Evolutionary conservation across 1,139 yeast genomes (phyloP), one percentile per base, ranked within the genome.

Genomic region (Geotrichum candidum): DNA sequence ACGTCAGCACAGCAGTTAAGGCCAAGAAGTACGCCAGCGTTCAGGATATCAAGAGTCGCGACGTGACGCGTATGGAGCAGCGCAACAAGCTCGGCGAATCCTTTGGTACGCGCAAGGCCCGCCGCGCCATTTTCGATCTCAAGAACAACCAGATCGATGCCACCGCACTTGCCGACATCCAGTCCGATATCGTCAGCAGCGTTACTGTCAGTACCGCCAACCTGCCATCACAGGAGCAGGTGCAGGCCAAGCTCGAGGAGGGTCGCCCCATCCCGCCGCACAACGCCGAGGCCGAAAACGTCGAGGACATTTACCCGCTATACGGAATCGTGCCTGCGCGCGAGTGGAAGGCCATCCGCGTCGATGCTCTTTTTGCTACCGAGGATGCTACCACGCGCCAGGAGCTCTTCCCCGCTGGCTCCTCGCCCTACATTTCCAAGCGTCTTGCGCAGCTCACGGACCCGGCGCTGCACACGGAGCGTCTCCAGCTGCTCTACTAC

Each of bases 81-180:
- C 82, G 96, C 73, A 88, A 83, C 66, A 89, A 90, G 2, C 81
- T 94, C 70, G 99, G 99, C 72, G 94, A 90, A 75, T 95, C 96
- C 1, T 94, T 94, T 69, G 99, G 99, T 82, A 92, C 99, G 65
- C 90, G 90, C 77, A 92, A 87, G 77, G 97, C 98, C 65, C 92
- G 90, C 77, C 88, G 90, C 70, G 96, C 96, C 50, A 89, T 95
- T 72, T 79, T 84, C 59, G 92, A 87, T 73, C 76, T 85, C 71
- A 95, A 87, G 72, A 84, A 88, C 74, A 94, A 94, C 76, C 82
- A 88, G 71, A 86, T 94, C 72, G 97, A 94, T 73, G 82, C 96
- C 1, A 95, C 84, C 58, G 84, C 85, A 74, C 80, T 92, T 67
- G 87, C 83, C 63, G 88, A 83, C 67, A 79, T 86, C 60, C 94